A percentile compares a stretch with the other conserved stretches of the same genome.
Evolutionary conservation across 2,329 filamentous ascomycete genomes (phyloP).

Genomic region (Escovopsis sp.): DNA sequence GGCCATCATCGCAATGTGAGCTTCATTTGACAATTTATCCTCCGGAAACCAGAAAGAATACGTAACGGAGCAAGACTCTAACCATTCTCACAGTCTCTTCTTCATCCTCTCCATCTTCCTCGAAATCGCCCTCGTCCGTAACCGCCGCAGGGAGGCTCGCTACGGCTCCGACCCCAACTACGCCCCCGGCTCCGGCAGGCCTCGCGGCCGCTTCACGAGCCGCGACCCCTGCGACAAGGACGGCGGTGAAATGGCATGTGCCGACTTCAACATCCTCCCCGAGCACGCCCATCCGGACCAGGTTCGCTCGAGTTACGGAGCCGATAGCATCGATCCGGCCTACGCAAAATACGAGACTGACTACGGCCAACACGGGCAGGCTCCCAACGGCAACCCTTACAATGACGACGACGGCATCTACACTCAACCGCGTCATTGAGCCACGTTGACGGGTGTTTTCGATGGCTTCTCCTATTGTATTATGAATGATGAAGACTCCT

Average conservation of each 20-base stretch:
- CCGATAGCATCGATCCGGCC: constrained; percentile 10
- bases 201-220: constrained; percentile 18
- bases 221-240: constrained; percentile 20
- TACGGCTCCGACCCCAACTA: constrained; percentile 44
- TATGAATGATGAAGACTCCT: too few relatives aligned
- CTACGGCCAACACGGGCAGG: constrained; percentile 8
- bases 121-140: constrained; percentile 52
- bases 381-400: constrained; percentile 6
- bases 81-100: constrained; percentile 38
- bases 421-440: constrained; percentile 9
- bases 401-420: constrained; percentile 26
- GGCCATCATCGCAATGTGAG: constrained; percentile 61
- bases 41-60: not conserved
- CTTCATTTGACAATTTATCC: not conserved
- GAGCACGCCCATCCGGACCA: constrained; percentile 26
- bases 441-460: not conserved
- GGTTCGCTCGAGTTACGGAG: constrained; percentile 13
- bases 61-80: not conserved
- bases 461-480: not conserved
- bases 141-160: constrained; percentile 61
- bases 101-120: constrained; percentile 59
- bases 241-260: constrained; percentile 10
- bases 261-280: constrained; percentile 17
- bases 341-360: constrained; percentile 15
- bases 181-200: constrained; percentile 35